Evolutionary conservation across 805 yeast species (phyloP), one percentile per base, ranked within the genome.

Genomic region (Ogataea nakhonphanomensis): DNA sequence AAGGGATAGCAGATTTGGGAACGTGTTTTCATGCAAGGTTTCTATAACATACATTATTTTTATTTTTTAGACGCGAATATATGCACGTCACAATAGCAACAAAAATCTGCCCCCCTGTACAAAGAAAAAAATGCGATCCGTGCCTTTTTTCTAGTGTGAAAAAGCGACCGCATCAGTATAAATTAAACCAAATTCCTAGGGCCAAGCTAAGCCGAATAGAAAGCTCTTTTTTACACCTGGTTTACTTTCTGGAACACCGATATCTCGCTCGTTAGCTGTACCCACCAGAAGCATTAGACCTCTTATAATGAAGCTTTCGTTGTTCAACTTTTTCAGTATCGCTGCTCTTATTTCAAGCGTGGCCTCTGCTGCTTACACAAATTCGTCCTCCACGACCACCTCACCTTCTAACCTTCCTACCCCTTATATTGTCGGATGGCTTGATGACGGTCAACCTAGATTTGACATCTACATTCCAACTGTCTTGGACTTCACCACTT

Each of bases 331-430:
- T 15, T 45, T 53, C 25, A 38, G 49, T 32, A 27, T 48, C 28
- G 44, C 43, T 22, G 30, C 46, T 26, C 29, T 40, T 22, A 35
- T 43, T 30, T 45, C 53, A 12, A 46, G 46, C 30, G 31, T 39
- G 26, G 49, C 45, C 30, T 41, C 51, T 26, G 51, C 53, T 31
- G 51, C 51, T 9, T 46, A 35, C 44, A 13, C 51, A 26, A 54
- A 51, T 54, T 32, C 51, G 17, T 41, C 55, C 24, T 21, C 49
- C 11, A 6, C 53, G n/a, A 15, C 48, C 12, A 26, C 52, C 5
- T 15, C 48, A 7, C 14, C 8, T 45, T 13, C 27, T 39, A 24
- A 5, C 25, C 8, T 33, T 15, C 41, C 49, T 28, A 42, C 50
- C 25, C 56, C 57, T 43, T 49, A 35, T 38, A 36, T 43, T 33